Evolutionary conservation across 805 yeast species (phyloP), one percentile per base, ranked within the genome.

Genomic region (Teunomyces gatunensis): DNA sequence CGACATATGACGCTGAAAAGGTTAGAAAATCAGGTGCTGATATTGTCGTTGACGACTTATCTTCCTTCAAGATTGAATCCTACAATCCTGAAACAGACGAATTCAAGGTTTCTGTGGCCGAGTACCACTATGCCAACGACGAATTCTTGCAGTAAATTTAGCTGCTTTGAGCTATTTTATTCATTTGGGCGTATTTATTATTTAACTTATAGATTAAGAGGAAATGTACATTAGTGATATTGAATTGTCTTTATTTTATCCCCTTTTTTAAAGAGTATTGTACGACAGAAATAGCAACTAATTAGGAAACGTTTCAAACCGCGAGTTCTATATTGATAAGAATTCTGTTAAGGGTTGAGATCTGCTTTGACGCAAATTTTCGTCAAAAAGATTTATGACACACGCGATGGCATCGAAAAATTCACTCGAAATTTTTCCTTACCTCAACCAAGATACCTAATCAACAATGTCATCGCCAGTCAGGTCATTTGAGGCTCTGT

Each of bases 21-120:
- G 85, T 88, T 49, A 78, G 83, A 68, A 79, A 74, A 47, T 80
- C 87, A 47, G 96, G 96, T 58, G 95, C 95, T 54, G 85, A 83
- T 60, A 85, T 84, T 64, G 90, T 87, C 47, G 89, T 89, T 51
- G 80, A 83, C 61, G 89, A 87, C 71, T 77, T 87, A 68, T 73
- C 77, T 39, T 74, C 78, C 45, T 81, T 87, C 60, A 75, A 73
- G 65, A 78, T 87, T 49, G 78, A 76, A 46, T 76, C 75, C 30
- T 84, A 80, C 74, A 56, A 60, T 48, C 54, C 57, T 17, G 62
- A 54, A 29, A 66, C 71, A 11, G 70, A 67, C 39, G 67, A 61
- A 56, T 65, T 67, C 63, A 72, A 69, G 64, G 75, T 72, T 47
- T 54, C 63, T 25, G 77, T 72, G 25, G 47, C 50, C 36, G 69